These are phyloP conservation scores for Linum lewisii DNA, from an alignment of 345 rosid genomes.

Conservation along the genomic window DNA sequence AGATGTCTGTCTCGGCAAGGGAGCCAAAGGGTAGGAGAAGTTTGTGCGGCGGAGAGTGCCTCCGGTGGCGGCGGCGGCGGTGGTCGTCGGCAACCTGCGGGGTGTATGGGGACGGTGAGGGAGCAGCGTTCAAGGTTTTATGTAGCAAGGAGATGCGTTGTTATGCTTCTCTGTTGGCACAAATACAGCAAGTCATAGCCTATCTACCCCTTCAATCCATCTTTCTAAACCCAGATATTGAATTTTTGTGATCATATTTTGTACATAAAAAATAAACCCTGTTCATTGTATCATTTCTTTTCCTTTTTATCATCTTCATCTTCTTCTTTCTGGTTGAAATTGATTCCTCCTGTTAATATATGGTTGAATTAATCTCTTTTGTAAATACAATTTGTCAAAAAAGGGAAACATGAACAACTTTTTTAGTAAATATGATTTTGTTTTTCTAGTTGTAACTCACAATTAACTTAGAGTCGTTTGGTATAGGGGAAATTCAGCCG, in stretches of 20 bases:
- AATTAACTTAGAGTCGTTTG: no score
- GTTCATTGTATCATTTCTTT: neutral
- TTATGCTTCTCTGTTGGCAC: slow-evolving; percentile 55
- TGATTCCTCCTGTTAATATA: neutral
- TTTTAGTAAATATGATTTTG: no score
- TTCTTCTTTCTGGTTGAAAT: neutral
- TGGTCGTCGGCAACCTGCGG: slow-evolving; percentile 5
- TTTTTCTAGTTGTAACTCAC: no score
- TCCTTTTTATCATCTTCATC: neutral
- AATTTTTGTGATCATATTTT: no score
- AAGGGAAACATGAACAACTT: no score
- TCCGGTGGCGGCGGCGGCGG: neutral
- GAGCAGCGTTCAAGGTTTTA: slow-evolving; percentile 46
- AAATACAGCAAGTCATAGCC: slow-evolving; percentile 39
- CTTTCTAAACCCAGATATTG: no score
- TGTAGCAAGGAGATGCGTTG: slow-evolving; percentile 39
- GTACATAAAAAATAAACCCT: no score
- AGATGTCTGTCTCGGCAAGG: slow-evolving; percentile 9
- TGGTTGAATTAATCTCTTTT: no score
- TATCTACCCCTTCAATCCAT: no score
- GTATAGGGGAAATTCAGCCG: no score
- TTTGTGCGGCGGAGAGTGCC: no score
- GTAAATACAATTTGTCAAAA: no score
- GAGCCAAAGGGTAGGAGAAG: neutral
- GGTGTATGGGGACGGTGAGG: slow-evolving; percentile 30